A percentile compares a stretch with the other conserved stretches of the same genome.
phyloP scores from a whole-genome alignment of 2,329 filamentous ascomycete species.

The Colletotrichum higginsianum region DNA sequence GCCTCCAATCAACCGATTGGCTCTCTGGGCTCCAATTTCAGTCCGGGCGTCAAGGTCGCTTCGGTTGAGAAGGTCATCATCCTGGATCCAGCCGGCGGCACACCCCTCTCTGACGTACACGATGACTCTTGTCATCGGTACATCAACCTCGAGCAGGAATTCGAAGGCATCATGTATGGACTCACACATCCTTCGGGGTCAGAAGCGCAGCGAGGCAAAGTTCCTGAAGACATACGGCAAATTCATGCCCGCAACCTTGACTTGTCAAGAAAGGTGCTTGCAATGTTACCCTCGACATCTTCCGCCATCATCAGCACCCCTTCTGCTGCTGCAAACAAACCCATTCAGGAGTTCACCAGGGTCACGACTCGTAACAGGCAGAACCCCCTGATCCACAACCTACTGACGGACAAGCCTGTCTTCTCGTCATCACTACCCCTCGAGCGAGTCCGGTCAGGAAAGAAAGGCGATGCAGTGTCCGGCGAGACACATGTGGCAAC shows the following conservation, averaged over 20 bases:
- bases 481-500: constrained; percentile 70
- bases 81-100: constrained; percentile 88
- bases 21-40: constrained; percentile 41
- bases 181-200: constrained; percentile 55
- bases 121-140: constrained; percentile 68
- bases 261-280: constrained; percentile 78
- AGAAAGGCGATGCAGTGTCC: constrained; percentile 28
- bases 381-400: constrained; percentile 95
- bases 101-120: constrained; percentile 71
- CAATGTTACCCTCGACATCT: constrained; percentile 84
- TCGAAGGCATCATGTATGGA: constrained; percentile 75
- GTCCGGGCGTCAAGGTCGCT: constrained; percentile 65
- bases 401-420: constrained; percentile 94
- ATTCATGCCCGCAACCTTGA: constrained; percentile 76
- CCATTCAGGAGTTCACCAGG: constrained; percentile 58
- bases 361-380: constrained; percentile 69
- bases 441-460: constrained; percentile 68
- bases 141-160: constrained; percentile 95
- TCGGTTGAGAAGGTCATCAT: constrained; percentile 89
- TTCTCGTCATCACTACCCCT: constrained; percentile 92
- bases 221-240: constrained; percentile 22
- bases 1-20: constrained; percentile 39
- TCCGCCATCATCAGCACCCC: constrained; percentile 93
- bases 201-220: constrained; percentile 22
- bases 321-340: constrained; percentile 76